Percentiles rank a stretch among this genome's conserved stretches.
phyloP scores from a whole-genome alignment of 2,329 filamentous ascomycete species.

The Alternaria rosae region DNA sequence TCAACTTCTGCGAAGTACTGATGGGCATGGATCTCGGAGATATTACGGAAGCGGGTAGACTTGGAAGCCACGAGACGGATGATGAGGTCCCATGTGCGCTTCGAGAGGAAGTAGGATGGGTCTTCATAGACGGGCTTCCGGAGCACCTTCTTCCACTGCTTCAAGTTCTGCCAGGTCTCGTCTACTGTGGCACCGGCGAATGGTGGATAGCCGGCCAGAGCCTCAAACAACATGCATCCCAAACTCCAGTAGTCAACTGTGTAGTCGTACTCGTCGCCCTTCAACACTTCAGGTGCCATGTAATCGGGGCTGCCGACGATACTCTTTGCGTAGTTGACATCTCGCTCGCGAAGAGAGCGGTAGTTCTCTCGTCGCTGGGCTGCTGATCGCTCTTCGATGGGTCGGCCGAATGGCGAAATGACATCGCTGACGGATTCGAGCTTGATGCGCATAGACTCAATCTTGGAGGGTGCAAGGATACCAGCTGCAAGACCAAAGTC shows the following conservation, averaged over 20 bases:
- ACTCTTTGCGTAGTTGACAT: slow-evolving; percentile 97
- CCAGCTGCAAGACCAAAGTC: slow-evolving; percentile 96
- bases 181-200: slow-evolving; percentile 95
- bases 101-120: slow-evolving; percentile 95
- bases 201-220: slow-evolving; percentile 92
- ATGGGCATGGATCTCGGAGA: slow-evolving; percentile 86
- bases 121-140: slow-evolving; percentile 97
- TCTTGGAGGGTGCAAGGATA: slow-evolving; percentile 91
- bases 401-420: slow-evolving; percentile 86
- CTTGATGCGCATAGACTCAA: slow-evolving; percentile 97
- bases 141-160: slow-evolving; percentile 95
- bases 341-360: slow-evolving; percentile 86
- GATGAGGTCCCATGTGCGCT: slow-evolving; percentile 96
- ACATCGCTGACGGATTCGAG: slow-evolving; percentile 92
- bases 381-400: slow-evolving; percentile 89
- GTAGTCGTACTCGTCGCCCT: slow-evolving; percentile 96
- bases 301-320: slow-evolving; percentile 98
- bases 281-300: slow-evolving; percentile 97
- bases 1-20: slow-evolving; percentile 96
- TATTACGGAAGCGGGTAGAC: slow-evolving; percentile 80
- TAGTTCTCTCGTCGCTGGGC: slow-evolving; percentile 95
- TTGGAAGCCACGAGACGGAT: slow-evolving; percentile 71
- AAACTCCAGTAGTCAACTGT: slow-evolving; percentile 99
- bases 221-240: slow-evolving; percentile 98
- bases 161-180: slow-evolving; percentile 98